These are phyloP conservation scores for Peterozyma toletana DNA, from an alignment of 805 yeast species.

Conservation along the genomic window DNA sequence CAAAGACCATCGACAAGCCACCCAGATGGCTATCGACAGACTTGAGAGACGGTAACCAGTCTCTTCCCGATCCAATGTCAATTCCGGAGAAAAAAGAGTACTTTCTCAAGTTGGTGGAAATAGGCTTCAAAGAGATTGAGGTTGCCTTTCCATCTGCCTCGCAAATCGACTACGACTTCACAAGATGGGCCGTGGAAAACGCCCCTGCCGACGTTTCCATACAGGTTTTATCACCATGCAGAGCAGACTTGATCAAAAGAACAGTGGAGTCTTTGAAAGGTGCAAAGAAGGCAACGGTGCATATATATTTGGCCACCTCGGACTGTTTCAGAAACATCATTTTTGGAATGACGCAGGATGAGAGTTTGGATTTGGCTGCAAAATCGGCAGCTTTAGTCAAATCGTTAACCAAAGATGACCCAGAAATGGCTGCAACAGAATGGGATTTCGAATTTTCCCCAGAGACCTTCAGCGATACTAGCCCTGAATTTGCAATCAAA, in stretches of 20 bases:
- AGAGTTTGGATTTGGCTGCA: conserved; percentile 61
- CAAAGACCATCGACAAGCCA: conserved; percentile 55
- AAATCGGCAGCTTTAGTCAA: conserved; percentile 63
- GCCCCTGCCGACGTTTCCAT: conserved; percentile 71
- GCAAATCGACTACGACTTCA: conserved; percentile 77
- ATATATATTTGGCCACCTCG: conserved; percentile 69
- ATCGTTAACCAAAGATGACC: conserved; percentile 70
- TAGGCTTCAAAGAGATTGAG: conserved; percentile 78
- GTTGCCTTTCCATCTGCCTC: conserved; percentile 79
- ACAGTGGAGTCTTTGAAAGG: conserved; percentile 70
- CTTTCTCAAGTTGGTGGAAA: conserved; percentile 62
- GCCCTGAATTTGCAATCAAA: conserved; percentile 65
- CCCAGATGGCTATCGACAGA: conserved; percentile 81
- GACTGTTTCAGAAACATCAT: conserved; percentile 72
- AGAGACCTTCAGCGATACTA: conserved; percentile 72
- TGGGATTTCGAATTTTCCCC: conserved; percentile 78
- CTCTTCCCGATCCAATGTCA: conserved; percentile 79
- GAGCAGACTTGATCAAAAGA: conserved; percentile 67
- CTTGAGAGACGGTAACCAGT: conserved; percentile 76
- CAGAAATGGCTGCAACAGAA: conserved; percentile 49
- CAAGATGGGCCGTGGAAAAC: conserved; percentile 70
- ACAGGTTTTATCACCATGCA: conserved; percentile 71
- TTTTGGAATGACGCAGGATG: conserved; percentile 63
- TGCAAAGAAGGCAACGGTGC: conserved; percentile 66
- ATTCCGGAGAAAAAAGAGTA: conserved; percentile 67